Evolutionary conservation across 306 rosid genomes (phyloP).

Genomic region (Rosa multiflora): DNA sequence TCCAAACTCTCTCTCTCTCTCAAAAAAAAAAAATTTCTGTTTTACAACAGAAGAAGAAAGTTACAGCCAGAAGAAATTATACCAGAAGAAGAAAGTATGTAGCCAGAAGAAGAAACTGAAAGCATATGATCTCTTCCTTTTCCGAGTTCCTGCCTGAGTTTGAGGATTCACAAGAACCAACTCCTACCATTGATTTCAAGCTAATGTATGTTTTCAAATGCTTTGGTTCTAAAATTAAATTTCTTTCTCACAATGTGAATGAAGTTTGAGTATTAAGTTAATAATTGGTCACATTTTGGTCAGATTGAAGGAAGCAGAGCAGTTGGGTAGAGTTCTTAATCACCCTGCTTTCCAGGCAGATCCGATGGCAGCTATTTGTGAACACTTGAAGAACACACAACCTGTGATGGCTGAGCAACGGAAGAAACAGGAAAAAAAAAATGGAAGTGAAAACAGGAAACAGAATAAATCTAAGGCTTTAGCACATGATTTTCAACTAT

Average conservation of each 20-base stretch:
- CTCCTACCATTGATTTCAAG: slow-evolving; percentile 35
- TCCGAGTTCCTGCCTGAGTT: slow-evolving; percentile 56
- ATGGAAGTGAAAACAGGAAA: slow-evolving; percentile 54
- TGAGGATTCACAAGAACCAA: slow-evolving; percentile 28
- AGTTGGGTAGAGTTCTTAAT: slow-evolving; percentile 43
- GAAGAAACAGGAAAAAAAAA: slow-evolving; percentile 36
- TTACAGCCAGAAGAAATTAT: too few relatives aligned
- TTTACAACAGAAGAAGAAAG: too few relatives aligned
- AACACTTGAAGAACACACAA: slow-evolving; percentile 51
- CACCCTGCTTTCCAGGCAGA: slow-evolving; percentile 47
- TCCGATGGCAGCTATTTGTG: slow-evolving; percentile 52
- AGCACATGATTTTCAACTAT: slow-evolving; percentile 28
- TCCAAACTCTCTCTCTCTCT: too few relatives aligned
- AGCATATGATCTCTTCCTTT: slow-evolving; percentile 58
- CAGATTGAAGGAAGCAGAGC: slow-evolving; percentile 68
- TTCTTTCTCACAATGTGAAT: background rate
- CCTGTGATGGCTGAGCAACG: slow-evolving; percentile 52
- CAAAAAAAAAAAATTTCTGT: too few relatives aligned
- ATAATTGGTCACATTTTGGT: slow-evolving; percentile 20
- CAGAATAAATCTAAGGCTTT: slow-evolving; percentile 51
- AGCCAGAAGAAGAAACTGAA: slow-evolving; percentile 49
- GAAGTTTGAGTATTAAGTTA: background rate
- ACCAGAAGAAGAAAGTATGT: slow-evolving; percentile 31
- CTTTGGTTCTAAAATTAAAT: too few relatives aligned
- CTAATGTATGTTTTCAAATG: slow-evolving; percentile 64